Conservation (phyloP, 345 rosid species). For the Syzygium jambos region DNA sequence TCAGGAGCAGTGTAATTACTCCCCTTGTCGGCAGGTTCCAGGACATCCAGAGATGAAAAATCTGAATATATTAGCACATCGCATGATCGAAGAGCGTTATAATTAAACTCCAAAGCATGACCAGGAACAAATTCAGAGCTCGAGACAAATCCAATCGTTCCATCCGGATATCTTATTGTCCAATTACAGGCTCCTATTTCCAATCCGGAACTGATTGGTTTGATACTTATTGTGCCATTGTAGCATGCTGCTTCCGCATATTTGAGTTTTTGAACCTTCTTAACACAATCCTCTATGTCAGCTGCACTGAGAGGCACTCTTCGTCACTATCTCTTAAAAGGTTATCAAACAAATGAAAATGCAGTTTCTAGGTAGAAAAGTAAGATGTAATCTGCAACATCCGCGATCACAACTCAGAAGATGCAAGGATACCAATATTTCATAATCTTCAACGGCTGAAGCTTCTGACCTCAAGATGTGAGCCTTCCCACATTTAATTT, state of each 20-base stretch:
- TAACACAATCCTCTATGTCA: constrained; percentile 57
- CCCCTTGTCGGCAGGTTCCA: constrained; percentile 21
- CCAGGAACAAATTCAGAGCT: constrained; percentile 47
- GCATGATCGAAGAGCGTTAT: constrained; percentile 33
- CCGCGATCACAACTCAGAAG: background rate
- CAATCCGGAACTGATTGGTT: constrained; percentile 72
- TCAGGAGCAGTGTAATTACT: constrained; percentile 5
- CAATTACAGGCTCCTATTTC: constrained; percentile 92
- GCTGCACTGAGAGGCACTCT: constrained; percentile 44
- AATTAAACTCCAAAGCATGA: constrained; percentile 55
- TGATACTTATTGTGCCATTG: constrained; percentile 57
- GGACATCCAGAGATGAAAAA: constrained; percentile 24
- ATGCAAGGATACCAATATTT: background rate
- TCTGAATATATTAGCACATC: constrained; percentile 62
- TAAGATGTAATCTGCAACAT: background rate
- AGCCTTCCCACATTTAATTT: background rate
- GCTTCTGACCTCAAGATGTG: background rate
- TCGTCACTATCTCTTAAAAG: background rate
- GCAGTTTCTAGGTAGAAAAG: background rate
- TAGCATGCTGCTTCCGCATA: constrained; percentile 76
- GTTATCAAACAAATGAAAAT: background rate
- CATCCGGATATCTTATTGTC: constrained; percentile 49
- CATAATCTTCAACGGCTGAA: background rate
- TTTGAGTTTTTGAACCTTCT: constrained; percentile 52
- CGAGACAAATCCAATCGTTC: constrained; percentile 43